phyloP scores from a whole-genome alignment of 2,329 filamentous ascomycete genomes.

The Diaporthe helianthi region DNA sequence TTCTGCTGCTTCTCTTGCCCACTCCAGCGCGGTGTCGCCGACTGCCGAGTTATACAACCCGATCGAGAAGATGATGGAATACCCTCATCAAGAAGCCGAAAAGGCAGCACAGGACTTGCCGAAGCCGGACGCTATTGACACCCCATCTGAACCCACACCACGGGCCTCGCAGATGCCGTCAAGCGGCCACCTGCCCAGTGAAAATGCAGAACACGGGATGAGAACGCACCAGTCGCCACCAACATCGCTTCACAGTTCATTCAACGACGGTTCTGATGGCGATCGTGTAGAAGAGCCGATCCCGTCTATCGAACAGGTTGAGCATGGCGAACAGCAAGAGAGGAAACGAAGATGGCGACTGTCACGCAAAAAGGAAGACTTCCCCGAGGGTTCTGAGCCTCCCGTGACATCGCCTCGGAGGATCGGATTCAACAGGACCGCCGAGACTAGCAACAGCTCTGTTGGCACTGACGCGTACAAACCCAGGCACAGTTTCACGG shows the following conservation, averaged over 20 bases:
- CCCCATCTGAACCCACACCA: slow-evolving; percentile 54
- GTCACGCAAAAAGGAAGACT: slow-evolving; percentile 69
- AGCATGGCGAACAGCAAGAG: slow-evolving; percentile 57
- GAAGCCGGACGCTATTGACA: slow-evolving; percentile 38
- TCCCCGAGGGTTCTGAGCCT: slow-evolving; percentile 50
- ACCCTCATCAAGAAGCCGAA: slow-evolving; percentile 22
- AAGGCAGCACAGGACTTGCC: slow-evolving; percentile 34
- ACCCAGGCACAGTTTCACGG: slow-evolving; percentile 57
- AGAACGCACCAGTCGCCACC: slow-evolving; percentile 76
- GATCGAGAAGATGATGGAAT: slow-evolving; percentile 47
- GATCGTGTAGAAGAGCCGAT: slow-evolving; percentile 72
- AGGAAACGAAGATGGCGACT: slow-evolving; percentile 77
- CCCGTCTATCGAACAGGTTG: slow-evolving; percentile 37
- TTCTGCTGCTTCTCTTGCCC: slow-evolving; percentile 76
- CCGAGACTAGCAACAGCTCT: slow-evolving; percentile 72
- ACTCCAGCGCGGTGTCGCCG: slow-evolving; percentile 56
- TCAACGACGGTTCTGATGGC: slow-evolving; percentile 82
- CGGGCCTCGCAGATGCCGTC: slow-evolving; percentile 55
- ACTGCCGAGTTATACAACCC: slow-evolving; percentile 54
- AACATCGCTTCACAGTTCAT: slow-evolving; percentile 76
- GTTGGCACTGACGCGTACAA: slow-evolving; percentile 66
- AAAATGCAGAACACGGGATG: slow-evolving; percentile 56
- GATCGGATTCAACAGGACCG: slow-evolving; percentile 66
- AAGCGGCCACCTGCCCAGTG: slow-evolving; percentile 50
- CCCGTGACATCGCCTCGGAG: slow-evolving; percentile 52